A percentile compares a stretch with the other conserved stretches of the same genome.
These are phyloP conservation scores for Chalciporus sp. DNA, from an alignment of 1,284 basidiomycete genomes.

Conservation along the genomic window DNA sequence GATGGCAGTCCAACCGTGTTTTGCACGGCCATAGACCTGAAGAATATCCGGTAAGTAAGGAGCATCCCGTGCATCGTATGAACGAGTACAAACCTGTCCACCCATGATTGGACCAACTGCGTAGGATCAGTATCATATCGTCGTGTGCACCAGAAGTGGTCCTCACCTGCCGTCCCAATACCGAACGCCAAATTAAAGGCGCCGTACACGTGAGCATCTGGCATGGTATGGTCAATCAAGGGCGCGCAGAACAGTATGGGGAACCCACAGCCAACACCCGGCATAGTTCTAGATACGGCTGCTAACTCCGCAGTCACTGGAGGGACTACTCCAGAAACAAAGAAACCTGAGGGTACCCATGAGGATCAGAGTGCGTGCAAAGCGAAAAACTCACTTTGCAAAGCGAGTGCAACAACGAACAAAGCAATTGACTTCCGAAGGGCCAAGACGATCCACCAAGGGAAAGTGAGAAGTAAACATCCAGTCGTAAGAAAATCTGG, in stretches of 20 bases:
- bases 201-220: conserved; percentile 64
- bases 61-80: background rate
- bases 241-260: background rate
- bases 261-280: conserved; percentile 67
- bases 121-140: conserved; percentile 8
- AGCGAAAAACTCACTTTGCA: conserved; percentile 49
- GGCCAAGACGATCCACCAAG: conserved; percentile 67
- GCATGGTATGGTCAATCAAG: conserved; percentile 12
- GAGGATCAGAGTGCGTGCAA: conserved; percentile 3
- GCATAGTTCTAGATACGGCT: conserved; percentile 51
- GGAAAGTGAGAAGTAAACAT: conserved; percentile 56
- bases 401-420: conserved; percentile 62
- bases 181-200: conserved; percentile 73
- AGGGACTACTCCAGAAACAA: conserved; percentile 56
- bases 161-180: conserved; percentile 55
- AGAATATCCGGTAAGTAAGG: conserved; percentile 6
- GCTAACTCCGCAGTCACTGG: conserved; percentile 69
- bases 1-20: conserved; percentile 58
- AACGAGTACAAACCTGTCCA: conserved; percentile 51
- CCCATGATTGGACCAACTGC: conserved; percentile 69
- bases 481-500: conserved; percentile 56
- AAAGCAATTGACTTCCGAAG: conserved; percentile 54
- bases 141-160: conserved; percentile 1
- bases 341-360: conserved; percentile 49
- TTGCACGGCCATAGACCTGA: conserved; percentile 59